These are phyloP conservation scores for Umbelopsis ramanniana DNA, from an alignment of 192 early-diverging fungal species.

Conservation along the genomic window DNA sequence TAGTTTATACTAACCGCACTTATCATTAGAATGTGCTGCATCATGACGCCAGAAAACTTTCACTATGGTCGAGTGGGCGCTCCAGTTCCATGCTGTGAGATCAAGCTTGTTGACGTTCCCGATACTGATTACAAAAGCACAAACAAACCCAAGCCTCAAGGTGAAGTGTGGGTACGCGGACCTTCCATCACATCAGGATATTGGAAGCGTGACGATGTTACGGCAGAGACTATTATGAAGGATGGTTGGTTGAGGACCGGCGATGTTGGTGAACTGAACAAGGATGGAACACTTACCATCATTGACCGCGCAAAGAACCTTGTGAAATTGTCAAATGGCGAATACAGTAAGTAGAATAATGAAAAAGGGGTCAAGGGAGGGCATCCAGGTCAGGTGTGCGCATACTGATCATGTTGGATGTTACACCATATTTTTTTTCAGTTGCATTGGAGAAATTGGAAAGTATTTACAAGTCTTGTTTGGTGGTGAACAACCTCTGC, in stretches of 20 bases:
- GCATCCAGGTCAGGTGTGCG: not conserved
- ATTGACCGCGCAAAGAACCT: conserved; percentile 96
- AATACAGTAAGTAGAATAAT: conserved; percentile 57
- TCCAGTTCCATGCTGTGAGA: conserved; percentile 75
- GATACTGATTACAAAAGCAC: conserved; percentile 64
- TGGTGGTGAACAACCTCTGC: conserved; percentile 78
- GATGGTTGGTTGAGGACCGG: conserved; percentile 92
- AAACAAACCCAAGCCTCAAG: conserved; percentile 67
- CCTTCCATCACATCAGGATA: conserved; percentile 80
- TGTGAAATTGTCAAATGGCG: conserved; percentile 89
- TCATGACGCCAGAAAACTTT: conserved; percentile 67
- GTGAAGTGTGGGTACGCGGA: conserved; percentile 88
- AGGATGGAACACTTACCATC: conserved; percentile 77
- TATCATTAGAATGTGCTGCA: conserved; percentile 58
- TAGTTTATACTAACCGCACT: not conserved
- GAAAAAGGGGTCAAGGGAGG: not conserved
- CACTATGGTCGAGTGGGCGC: conserved; percentile 71
- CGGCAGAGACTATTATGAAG: conserved; percentile 65
- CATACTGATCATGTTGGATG: not conserved
- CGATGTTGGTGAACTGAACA: conserved; percentile 86
- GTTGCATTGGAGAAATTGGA: conserved; percentile 95
- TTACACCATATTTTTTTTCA: not conserved
- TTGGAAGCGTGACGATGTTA: conserved; percentile 71
- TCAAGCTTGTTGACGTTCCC: conserved; percentile 80
- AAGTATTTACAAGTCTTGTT: conserved; percentile 79